Evolutionary conservation across 2,329 filamentous ascomycete species (phyloP), one percentile per base, ranked within the genome.

Genomic region (Aspergillus pseudotamarii): DNA sequence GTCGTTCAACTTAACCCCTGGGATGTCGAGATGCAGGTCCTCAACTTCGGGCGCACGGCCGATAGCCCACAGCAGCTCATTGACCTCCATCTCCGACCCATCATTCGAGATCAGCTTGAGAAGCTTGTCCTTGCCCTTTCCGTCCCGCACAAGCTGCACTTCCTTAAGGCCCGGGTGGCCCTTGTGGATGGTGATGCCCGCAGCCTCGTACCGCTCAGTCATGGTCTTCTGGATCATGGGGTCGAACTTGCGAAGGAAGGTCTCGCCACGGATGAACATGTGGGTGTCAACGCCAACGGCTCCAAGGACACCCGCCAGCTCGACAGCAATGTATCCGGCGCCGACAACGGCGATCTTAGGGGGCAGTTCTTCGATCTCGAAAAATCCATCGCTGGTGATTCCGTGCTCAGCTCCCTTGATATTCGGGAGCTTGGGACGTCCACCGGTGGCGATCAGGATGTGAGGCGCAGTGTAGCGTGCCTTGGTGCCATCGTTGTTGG

Each of bases 151-250:
- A 53, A 81, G 76, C 63, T 82, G 76, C 8, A 84, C 73, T 67
- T 83, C 80, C 69, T 83, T 80, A 72, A 85, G 81, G 3, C 77
- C 79, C 16, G 76, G 66, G 72, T 82, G 81, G 16, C 79, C 74
- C 55, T 76, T 81, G 73, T 85, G 82, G 21, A 85, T 72, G 41
- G 80, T 76, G 28, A 85, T 75, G 14, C 83, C 83, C 4, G 76
- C 71, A 43, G 80, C 79, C 67, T 83, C 83, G 65, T 85, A 85
- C 46, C 81, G 78, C 60, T 80, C 77, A 14, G 82, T 84, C 78
- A 85, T 79, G 14, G 82, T 84, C 57, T 83, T 74, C 68, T 83
- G 82, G 57, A 85, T 72, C 81, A 84, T 84, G 0, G 82, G 81
- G 70, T 85, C 82, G 67, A 85, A 84, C 65, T 80, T 83, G 64